phyloP scores from a whole-genome alignment of 805 yeast species.

The Schizosaccharomyces osmophilus region DNA sequence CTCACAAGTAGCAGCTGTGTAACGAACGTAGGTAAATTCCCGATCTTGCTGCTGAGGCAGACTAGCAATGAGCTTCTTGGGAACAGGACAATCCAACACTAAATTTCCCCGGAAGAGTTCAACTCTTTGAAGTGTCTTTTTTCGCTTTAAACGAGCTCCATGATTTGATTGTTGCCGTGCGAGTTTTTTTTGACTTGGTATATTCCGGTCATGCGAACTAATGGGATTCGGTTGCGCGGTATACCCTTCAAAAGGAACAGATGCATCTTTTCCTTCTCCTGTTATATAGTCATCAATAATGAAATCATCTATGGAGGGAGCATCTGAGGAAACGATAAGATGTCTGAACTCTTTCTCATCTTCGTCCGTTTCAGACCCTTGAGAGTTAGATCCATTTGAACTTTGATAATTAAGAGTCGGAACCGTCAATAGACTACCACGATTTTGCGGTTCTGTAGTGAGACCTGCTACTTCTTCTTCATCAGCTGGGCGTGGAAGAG shows the following conservation, averaged over 20 bases:
- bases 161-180: background rate
- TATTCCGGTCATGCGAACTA: background rate
- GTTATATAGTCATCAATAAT: background rate
- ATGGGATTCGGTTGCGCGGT: background rate
- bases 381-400: background rate
- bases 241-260: background rate
- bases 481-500: background rate
- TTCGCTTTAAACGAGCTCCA: background rate
- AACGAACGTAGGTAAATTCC: constrained; percentile 87
- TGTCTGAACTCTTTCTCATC: background rate
- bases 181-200: background rate
- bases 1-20: constrained; percentile 85
- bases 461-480: background rate
- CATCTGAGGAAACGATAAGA: background rate
- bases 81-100: constrained; percentile 82
- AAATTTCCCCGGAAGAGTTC: constrained; percentile 30
- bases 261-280: background rate
- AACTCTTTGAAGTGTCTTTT: background rate
- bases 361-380: background rate
- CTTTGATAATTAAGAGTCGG: background rate
- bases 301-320: background rate
- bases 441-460: background rate
- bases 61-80: constrained; percentile 63
- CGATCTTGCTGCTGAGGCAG: constrained; percentile 72
- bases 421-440: background rate